Evolutionary conservation across 768 basidiomycete species (phyloP).

Genomic region (Neoboletus magnificus): DNA sequence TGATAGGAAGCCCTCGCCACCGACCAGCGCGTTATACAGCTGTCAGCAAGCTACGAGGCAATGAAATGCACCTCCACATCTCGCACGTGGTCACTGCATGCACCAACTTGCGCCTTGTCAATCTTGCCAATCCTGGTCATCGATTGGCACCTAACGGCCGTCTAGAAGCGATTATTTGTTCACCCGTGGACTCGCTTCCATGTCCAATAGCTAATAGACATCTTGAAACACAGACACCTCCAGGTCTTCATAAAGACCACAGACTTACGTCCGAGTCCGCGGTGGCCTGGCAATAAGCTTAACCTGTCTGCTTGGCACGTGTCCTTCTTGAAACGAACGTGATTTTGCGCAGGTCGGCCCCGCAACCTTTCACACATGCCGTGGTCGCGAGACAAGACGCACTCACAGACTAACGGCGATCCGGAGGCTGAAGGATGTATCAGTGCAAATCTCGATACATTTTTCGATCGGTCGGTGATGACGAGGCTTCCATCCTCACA

Average conservation of each 20-base stretch:
- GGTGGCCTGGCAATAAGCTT: conserved; percentile 17
- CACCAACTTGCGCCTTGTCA: neutral
- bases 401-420: conserved; percentile 7
- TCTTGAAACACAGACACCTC: conserved; percentile 2
- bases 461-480: conserved; percentile 19
- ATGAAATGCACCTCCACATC: neutral
- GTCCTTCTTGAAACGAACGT: neutral
- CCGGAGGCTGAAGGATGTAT: conserved; percentile 8
- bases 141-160: no score
- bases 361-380: conserved; percentile 14
- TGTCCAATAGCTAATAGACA: conserved; percentile 12
- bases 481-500: conserved; percentile 2
- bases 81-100: neutral
- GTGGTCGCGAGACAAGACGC: conserved; percentile 4
- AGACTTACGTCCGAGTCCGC: conserved; percentile 16
- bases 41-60: neutral
- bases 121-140: neutral
- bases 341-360: conserved; percentile 14
- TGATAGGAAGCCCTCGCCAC: neutral
- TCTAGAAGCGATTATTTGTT: conserved; percentile 1
- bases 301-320: neutral
- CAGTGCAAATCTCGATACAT: conserved; percentile 19
- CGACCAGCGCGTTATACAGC: neutral
- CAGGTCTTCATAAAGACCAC: conserved; percentile 4
- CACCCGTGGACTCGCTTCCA: conserved; percentile 2